Base-by-base conservation (phyloP, 2,329 filamentous ascomycete species). In the Xylaria sp. region DNA sequence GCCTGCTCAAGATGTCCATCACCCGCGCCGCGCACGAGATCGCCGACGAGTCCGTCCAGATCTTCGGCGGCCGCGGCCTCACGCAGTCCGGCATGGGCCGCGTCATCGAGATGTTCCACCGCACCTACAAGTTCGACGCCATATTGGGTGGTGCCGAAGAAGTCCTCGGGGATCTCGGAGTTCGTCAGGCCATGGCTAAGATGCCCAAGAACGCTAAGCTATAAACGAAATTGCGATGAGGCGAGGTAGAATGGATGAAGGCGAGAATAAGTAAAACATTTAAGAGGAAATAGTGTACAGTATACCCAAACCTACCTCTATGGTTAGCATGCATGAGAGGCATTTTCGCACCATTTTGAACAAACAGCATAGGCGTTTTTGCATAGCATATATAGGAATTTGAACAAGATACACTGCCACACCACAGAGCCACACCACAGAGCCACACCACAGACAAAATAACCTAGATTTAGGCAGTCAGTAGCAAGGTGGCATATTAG, bases 81-180 rank as follows among this genome's bases (percentile, higher is more conserved):
- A 96, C 92, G 0, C 89, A 93, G 78, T 85, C 85, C 0, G 92
- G 92, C 15, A 96, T 96, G 92, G 92, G 92, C 50, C 84, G 85
- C 54, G 83, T 92, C 33, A 87, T 96, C 64, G 92, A 96, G 79
- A 90, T 91, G 83, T 95, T 95, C 79, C 87, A 94, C 76, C 83
- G 91, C 49, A 92, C 89, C 1, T 92, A 94, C 78, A 95, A 95
- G 79, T 95, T 91, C 60, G 89, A 92, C 75, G 84, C 89, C 21
- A 91, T 92, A 61, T 77, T 94, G 25, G 92, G 92, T 61, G 92
- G 92, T 11, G 90, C 91, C 1, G 92, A 96, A 77, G 92, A 96
- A 79, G 88, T 96, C 63, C 75, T 96, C 61, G 90, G 85, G 4
- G 92, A 96, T 78, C 76, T 96, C 57, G 92, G 92, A 8, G 92